A percentile compares a stretch with the other conserved stretches of the same genome.
Conservation (phyloP, 164 flowering plant genomes). For the Paratinospora sagittata region DNA sequence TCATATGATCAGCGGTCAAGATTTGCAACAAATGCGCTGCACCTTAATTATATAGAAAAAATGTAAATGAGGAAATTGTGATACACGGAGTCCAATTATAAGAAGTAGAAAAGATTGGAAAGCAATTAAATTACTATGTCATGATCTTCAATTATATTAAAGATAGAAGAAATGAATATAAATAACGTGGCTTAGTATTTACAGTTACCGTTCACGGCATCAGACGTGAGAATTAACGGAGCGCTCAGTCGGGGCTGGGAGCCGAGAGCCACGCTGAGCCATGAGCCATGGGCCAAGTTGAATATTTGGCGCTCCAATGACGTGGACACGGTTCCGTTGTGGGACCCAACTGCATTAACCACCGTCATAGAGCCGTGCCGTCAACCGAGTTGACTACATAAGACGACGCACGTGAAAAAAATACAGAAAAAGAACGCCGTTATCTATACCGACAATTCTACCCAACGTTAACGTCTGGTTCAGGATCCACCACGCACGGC, state of each 20-base stretch:
- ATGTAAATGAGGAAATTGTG: no score
- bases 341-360: neutral
- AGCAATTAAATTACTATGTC: no score
- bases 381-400: neutral
- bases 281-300: neutral
- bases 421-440: neutral
- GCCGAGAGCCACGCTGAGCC: neutral
- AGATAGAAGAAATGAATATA: no score
- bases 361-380: neutral
- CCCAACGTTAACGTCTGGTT: conserved; percentile 1
- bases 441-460: neutral
- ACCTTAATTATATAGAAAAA: no score
- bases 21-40: no score
- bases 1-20: no score
- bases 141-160: no score
- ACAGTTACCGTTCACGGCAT: no score
- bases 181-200: no score
- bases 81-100: no score
- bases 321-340: neutral
- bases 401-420: conserved; percentile 1
- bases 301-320: neutral
- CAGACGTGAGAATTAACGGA: neutral
- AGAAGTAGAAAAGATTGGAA: no score
- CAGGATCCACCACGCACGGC: no score
- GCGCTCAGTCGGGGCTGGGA: neutral